phyloP scores from a whole-genome alignment of 805 yeast species.

The Candida pseudofarinosa region DNA sequence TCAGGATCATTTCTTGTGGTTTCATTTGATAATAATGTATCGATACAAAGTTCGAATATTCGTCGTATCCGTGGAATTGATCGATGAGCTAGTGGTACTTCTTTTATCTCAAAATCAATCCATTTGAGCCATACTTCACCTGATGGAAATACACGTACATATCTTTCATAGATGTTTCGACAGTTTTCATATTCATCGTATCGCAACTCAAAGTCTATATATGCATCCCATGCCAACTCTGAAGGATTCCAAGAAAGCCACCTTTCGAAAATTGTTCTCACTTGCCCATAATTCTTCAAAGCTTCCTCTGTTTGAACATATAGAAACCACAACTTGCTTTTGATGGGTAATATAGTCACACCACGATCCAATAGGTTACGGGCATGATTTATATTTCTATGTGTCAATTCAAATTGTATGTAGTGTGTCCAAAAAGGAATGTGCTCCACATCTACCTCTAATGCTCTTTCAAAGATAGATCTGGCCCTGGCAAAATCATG shows the following conservation, averaged over 20 bases:
- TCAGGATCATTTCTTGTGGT: conserved; percentile 14
- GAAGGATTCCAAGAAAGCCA: conserved; percentile 83
- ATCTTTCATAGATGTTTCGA: conserved; percentile 54
- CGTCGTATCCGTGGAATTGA: conserved; percentile 51
- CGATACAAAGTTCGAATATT: conserved; percentile 66
- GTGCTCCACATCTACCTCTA: conserved; percentile 69
- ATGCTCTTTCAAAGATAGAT: conserved; percentile 82
- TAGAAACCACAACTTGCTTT: conserved; percentile 82
- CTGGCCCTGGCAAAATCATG: conserved; percentile 77
- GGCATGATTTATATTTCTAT: conserved; percentile 80
- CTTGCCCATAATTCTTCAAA: conserved; percentile 57
- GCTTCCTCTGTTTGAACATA: conserved; percentile 82
- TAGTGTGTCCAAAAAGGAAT: conserved; percentile 86
- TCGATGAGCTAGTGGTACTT: conserved; percentile 7
- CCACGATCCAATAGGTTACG: conserved; percentile 80
- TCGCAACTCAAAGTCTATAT: conserved; percentile 66
- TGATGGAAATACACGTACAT: conserved; percentile 31
- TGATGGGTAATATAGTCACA: conserved; percentile 66
- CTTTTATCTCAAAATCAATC: conserved; percentile 63
- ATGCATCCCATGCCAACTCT: conserved; percentile 68
- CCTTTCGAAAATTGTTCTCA: conserved; percentile 62
- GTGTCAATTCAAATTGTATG: conserved; percentile 69
- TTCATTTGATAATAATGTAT: conserved; percentile 34
- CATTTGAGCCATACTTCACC: conserved; percentile 68
- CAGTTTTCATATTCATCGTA: conserved; percentile 54